Evolutionary conservation across 768 basidiomycete species (phyloP).

Genomic region (Termitomyces sp.): DNA sequence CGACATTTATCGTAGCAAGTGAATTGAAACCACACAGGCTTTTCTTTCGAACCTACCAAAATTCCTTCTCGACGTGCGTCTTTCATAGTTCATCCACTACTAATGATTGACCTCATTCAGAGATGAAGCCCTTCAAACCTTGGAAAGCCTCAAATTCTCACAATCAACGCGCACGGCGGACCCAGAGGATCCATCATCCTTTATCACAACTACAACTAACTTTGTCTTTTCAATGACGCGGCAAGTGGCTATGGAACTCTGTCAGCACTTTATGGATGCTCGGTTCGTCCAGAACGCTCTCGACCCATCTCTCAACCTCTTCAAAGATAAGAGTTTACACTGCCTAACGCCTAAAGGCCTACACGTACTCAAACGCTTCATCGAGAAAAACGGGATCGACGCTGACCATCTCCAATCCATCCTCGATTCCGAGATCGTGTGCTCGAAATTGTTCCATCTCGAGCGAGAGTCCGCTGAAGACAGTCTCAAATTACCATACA

Average conservation of each 20-base stretch:
- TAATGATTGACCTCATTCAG: neutral
- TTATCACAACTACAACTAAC: constrained; percentile 14
- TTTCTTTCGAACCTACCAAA: constrained; percentile 8
- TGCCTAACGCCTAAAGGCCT: constrained; percentile 66
- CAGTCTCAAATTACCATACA: constrained; percentile 70
- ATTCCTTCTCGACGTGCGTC: constrained; percentile 12
- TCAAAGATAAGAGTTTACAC: constrained; percentile 68
- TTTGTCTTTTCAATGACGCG: constrained; percentile 13
- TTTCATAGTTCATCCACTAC: neutral
- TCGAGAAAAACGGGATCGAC: constrained; percentile 45
- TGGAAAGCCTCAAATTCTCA: constrained; percentile 12
- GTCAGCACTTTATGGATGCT: constrained; percentile 65
- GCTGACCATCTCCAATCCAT: constrained; percentile 51
- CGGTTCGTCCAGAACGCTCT: constrained; percentile 64
- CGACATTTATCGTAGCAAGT: constrained; percentile 11
- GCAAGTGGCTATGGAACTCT: constrained; percentile 9
- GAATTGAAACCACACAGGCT: constrained; percentile 11
- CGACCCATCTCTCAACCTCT: constrained; percentile 48
- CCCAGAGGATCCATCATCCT: constrained; percentile 5
- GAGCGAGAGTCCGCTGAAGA: constrained; percentile 70
- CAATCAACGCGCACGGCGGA: constrained; percentile 11
- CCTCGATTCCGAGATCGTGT: constrained; percentile 70
- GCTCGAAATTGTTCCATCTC: constrained; percentile 76
- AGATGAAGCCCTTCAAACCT: constrained; percentile 12
- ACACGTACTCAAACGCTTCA: constrained; percentile 69